These are phyloP conservation scores for Naganishia cerealis DNA, from an alignment of 1,284 basidiomycete genomes.

Conservation along the genomic window DNA sequence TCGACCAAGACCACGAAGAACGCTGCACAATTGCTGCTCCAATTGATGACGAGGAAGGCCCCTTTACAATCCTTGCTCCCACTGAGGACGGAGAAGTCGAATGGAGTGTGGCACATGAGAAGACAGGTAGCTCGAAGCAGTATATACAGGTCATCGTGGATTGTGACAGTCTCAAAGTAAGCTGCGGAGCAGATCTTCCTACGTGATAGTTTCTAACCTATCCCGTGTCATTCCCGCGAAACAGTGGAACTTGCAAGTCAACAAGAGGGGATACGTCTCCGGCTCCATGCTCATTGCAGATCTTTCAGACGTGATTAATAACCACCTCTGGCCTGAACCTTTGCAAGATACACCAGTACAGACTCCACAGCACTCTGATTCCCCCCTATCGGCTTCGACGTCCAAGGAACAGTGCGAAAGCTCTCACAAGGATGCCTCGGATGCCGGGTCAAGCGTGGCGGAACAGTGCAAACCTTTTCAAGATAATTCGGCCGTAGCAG, in stretches of 20 bases:
- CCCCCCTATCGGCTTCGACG: too few relatives aligned
- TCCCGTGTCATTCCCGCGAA: not conserved
- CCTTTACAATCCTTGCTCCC: too few relatives aligned
- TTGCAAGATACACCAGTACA: not conserved
- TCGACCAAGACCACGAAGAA: too few relatives aligned
- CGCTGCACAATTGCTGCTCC: too few relatives aligned
- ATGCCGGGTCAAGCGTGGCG: too few relatives aligned
- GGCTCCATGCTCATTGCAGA: constrained; percentile 3
- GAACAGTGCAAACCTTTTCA: too few relatives aligned
- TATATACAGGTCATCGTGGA: constrained; percentile 15
- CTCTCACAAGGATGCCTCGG: too few relatives aligned
- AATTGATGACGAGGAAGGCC: too few relatives aligned
- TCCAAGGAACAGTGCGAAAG: too few relatives aligned
- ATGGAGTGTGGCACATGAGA: too few relatives aligned
- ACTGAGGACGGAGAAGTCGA: too few relatives aligned
- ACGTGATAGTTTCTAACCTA: not conserved
- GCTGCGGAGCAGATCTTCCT: not conserved
- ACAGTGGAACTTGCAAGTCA: not conserved
- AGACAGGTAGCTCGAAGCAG: not conserved
- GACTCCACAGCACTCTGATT: not conserved
- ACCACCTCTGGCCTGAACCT: not conserved
- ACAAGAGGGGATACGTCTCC: constrained; percentile 7
- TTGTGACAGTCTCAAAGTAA: constrained; percentile 21
- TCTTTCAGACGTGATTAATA: constrained; percentile 9
- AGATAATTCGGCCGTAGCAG: too few relatives aligned